Evolutionary conservation across 345 rosid species (phyloP).

Genomic region (Erodium maritimum): DNA sequence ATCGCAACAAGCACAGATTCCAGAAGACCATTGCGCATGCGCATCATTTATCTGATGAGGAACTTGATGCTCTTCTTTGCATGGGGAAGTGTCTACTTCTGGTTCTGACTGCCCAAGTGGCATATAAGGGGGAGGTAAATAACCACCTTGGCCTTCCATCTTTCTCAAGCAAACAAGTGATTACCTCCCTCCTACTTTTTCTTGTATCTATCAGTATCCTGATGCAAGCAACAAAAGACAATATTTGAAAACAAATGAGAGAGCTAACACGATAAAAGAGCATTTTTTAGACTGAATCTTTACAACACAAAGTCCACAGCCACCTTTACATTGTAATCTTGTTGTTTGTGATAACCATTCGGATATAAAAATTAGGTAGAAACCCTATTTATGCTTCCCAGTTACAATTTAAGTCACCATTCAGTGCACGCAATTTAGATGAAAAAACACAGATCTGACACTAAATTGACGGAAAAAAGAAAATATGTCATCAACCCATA

Average conservation of each 20-base stretch:
- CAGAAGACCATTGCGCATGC: slow-evolving; percentile 69
- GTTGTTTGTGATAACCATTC: too few species aligned
- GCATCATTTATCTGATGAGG: slow-evolving; percentile 10
- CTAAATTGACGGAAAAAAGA: background rate
- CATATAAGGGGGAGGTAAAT: slow-evolving; percentile 72
- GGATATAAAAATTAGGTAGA: too few species aligned
- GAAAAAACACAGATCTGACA: background rate
- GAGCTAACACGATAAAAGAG: background rate
- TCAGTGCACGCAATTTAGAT: background rate
- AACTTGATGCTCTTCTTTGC: slow-evolving; percentile 14
- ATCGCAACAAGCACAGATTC: slow-evolving; percentile 96
- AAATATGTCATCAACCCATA: background rate
- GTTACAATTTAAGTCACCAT: background rate
- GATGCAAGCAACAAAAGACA: background rate
- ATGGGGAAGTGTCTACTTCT: slow-evolving; percentile 24
- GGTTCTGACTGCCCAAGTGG: slow-evolving; percentile 56
- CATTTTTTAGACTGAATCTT: background rate
- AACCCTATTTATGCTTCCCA: background rate
- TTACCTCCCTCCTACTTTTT: background rate
- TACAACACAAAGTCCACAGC: background rate
- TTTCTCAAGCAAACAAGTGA: slow-evolving; percentile 3
- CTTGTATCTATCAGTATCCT: slow-evolving; percentile 4
- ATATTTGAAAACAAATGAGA: background rate
- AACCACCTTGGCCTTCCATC: slow-evolving; percentile 48
- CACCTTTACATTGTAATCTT: too few species aligned